Evolutionary conservation across 2,329 filamentous ascomycete genomes (phyloP).

Genomic region (Cladobotryum mycophilum): DNA sequence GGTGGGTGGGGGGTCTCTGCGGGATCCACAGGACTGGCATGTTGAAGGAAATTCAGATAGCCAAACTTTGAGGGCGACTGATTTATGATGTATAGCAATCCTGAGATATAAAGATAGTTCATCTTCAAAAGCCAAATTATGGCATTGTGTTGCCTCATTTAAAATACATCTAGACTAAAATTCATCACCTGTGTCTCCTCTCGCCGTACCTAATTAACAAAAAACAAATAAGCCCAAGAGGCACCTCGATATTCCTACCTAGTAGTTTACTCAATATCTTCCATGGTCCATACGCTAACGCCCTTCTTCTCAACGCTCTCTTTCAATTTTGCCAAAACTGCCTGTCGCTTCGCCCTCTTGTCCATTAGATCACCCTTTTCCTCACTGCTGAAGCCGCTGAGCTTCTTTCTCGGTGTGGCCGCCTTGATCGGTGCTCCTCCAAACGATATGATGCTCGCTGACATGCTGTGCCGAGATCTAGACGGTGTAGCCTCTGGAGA

Average conservation of each 20-base stretch:
- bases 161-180: too few species aligned
- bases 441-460: conserved; percentile 34
- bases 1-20: too few species aligned
- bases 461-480: conserved; percentile 36
- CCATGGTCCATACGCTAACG: conserved; percentile 44
- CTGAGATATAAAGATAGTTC: too few species aligned
- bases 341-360: conserved; percentile 47
- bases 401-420: conserved; percentile 53
- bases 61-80: too few species aligned
- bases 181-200: too few species aligned
- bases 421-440: conserved; percentile 27
- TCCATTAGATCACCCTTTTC: conserved; percentile 53
- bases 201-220: too few species aligned
- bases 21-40: too few species aligned
- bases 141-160: too few species aligned
- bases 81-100: too few species aligned
- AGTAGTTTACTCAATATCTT: conserved; percentile 37
- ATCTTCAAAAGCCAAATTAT: too few species aligned
- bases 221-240: too few species aligned
- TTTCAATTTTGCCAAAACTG: conserved; percentile 47
- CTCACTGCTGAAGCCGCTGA: conserved; percentile 53
- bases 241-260: neutral
- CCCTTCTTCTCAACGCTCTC: conserved; percentile 43
- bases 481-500: conserved; percentile 40
- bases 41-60: too few species aligned